Evolutionary conservation across 352 stramenopile species (phyloP).

Genomic region (Phytophthora lateralis): DNA sequence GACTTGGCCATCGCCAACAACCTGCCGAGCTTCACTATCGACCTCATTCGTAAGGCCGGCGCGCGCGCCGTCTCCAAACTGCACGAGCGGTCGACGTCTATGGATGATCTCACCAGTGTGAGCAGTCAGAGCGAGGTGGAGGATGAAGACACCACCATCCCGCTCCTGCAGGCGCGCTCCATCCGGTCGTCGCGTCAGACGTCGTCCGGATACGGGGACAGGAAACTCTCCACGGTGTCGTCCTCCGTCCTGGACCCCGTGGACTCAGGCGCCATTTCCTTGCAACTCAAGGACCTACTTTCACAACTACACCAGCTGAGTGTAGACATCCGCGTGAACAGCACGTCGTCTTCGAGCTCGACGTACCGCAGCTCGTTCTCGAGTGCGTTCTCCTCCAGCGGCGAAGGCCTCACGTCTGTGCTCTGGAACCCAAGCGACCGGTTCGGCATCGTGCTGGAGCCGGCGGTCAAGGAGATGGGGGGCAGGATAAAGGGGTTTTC

Average conservation of each 20-base stretch:
- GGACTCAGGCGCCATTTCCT: constrained; percentile 62
- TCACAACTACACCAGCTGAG: constrained; percentile 76
- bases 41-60: constrained; percentile 71
- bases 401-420: constrained; percentile 45
- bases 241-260: constrained; percentile 38
- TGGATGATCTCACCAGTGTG: constrained; percentile 35
- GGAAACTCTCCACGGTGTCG: constrained; percentile 33
- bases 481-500: constrained; percentile 70
- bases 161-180: constrained; percentile 55
- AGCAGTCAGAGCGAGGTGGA: constrained; percentile 32
- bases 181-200: constrained; percentile 44
- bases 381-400: constrained; percentile 50
- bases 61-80: constrained; percentile 38
- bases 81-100: constrained; percentile 43
- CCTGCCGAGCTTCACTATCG: constrained; percentile 72
- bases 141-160: constrained; percentile 32
- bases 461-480: constrained; percentile 49
- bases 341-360: constrained; percentile 47
- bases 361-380: constrained; percentile 83
- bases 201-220: constrained; percentile 31
- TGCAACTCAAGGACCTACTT: constrained; percentile 75
- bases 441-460: constrained; percentile 71
- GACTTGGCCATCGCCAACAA: constrained; percentile 65
- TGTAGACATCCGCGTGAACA: constrained; percentile 64
- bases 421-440: constrained; percentile 82